phyloP scores from a whole-genome alignment of 2,329 filamentous ascomycete genomes.

The Pochonia chlamydosporia region DNA sequence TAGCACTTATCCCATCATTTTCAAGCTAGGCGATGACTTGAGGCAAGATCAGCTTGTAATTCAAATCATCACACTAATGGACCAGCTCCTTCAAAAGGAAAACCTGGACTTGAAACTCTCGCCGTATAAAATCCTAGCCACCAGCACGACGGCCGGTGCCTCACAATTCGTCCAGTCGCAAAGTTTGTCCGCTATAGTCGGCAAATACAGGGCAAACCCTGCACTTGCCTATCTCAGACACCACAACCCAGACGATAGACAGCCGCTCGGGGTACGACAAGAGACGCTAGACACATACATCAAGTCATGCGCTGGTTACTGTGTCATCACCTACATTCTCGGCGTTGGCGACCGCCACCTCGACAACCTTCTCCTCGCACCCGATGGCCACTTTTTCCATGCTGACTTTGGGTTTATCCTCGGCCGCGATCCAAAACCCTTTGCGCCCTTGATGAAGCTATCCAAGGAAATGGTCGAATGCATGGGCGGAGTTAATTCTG shows the following conservation, averaged over 20 bases:
- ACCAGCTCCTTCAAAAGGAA: conserved; percentile 89
- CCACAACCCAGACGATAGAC: conserved; percentile 80
- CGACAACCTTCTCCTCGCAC: conserved; percentile 87
- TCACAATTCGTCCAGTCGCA: conserved; percentile 90
- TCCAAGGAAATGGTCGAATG: conserved; percentile 98
- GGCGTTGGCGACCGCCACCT: conserved; percentile 94
- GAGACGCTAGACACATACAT: conserved; percentile 94
- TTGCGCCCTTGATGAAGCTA: conserved; percentile 94
- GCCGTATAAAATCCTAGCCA: conserved; percentile 93
- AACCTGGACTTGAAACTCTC: conserved; percentile 93
- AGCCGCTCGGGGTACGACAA: conserved; percentile 79
- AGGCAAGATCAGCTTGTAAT: conserved; percentile 97
- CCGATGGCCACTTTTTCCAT: conserved; percentile 94
- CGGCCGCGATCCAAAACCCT: conserved; percentile 93
- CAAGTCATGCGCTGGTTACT: conserved; percentile 94
- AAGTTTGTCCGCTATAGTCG: conserved; percentile 74
- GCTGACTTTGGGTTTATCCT: conserved; percentile 98
- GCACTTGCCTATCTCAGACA: conserved; percentile 79
- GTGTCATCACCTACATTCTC: conserved; percentile 95
- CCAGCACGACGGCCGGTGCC: conserved; percentile 80
- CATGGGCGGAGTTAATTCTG: conserved; percentile 80
- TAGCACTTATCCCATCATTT: conserved; percentile 82
- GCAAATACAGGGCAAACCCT: conserved; percentile 69
- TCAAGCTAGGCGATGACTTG: conserved; percentile 95
- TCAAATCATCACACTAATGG: conserved; percentile 96